Evolutionary conservation across 192 early-diverging fungal genomes (phyloP), one percentile per base, ranked within the genome.

Genomic region (Nowakowskiella sp.): DNA sequence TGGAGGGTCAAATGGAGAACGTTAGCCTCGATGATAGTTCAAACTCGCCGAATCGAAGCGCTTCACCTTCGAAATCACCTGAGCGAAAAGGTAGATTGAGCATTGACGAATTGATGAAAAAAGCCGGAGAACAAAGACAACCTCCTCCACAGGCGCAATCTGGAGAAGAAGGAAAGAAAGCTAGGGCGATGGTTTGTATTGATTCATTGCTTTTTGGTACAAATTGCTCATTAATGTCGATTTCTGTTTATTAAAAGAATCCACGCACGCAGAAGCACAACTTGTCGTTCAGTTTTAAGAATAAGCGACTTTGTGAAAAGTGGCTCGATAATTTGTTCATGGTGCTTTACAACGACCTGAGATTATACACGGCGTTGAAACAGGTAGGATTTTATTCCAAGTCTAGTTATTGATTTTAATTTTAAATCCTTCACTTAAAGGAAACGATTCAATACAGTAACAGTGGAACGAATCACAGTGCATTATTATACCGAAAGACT

Each of bases 321-420:
- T 99, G 96, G 96, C 77, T 99, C 47, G 96, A 99, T 63, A 97
- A 99, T 68, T 72, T 94, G 42, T 97, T 97, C 50, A 96, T 99
- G 96, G 90, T 99, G 1, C 69, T 99, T 39, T 99, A 94, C 60
- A 94, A 96, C 49, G 92, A 96, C 58, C 74, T 99, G 32, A 85
- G 96, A 22, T 78, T 92, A 10, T 99, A 96, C 73, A 92, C 93
- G 6, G 82, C 86, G 28, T 86, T 91, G 77, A 82, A 91, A 43
- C 85, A 75, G 66, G 74, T 74, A 50, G 27, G 30, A 32, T 7
- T 16, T 49, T 48, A 2, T 53, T 24, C 51, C 32, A 22, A 16
- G 46, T 62, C 44, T 0, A 2, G 8, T 26, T 63, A 68, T 58
- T 59, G 34, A 30, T 21, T 69, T 44, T 22, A 26, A 39, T 31